Evolutionary conservation across 306 rosid genomes (phyloP), one percentile per base, ranked within the genome.

Genomic region (Castanospermum australe): DNA sequence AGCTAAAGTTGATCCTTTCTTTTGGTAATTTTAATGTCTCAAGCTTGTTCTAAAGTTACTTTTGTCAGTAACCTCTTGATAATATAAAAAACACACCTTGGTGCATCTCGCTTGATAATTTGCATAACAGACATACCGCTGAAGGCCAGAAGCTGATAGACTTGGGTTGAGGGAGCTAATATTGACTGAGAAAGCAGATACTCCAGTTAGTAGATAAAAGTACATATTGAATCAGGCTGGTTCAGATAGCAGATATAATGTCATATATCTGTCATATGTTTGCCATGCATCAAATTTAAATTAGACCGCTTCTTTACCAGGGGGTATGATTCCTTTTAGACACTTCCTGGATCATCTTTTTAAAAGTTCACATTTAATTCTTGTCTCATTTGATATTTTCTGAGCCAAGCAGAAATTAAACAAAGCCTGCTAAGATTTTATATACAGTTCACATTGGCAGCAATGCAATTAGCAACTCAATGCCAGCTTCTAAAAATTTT

Each of bases 391-490:
- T 67, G 56, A 73, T 73, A 42, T 73, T 50, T 17, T 71, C 79
- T 65, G 48, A 76, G 55, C 50, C 47, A 71, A 75, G 45, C 55
- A 45, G 51, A 68, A 54, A 66, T 30, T 60, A 69, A 74, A 81
- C 47, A 79, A 82, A 78, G 63, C 71, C 51, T 84, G 71, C 67
- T 70, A 74, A 32, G 57, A 51, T 84, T 77, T 82, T 88, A 84
- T 90, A 85, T 85, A 88, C 90, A 87, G 67, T 73, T 89, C 72
- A 71, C 82, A 80, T 77, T 72, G 44, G 89, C 84, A 78, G 76
- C 82, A 83, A 67, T 82, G 86, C 83, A 87, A 72, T 81, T 52
- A 79, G 87, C 79, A 83, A 82, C 89, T 89, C 86, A 80, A 52
- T 52, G 66, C 77, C 76, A 63, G 83, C 75, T 82, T 72, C 84